Evolutionary conservation across 179 eudicot genomes (phyloP), one percentile per base, ranked within the genome.

Genomic region (Carnegiea gigantea): DNA sequence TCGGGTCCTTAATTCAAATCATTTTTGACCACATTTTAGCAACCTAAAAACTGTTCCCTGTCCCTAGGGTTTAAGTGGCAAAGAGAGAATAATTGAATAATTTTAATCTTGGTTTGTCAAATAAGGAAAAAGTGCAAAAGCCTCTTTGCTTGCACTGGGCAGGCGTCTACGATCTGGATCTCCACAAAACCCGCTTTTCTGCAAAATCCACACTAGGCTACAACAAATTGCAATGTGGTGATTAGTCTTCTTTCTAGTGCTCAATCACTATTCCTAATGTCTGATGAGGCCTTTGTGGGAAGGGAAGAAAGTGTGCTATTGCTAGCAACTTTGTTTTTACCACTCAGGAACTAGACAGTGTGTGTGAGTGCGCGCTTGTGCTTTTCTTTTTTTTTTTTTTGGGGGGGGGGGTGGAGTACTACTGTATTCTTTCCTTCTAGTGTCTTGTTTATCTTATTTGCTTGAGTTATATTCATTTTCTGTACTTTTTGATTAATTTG

Each of bases 401-500:
- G n/a, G 24, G 65, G 65, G 26, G 8, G 2, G 24, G 23, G 4
- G 65, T 21, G 24, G 26, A 5, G 65, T 10, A 21, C 8, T 1
- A 0, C 1, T 3, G 65, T 30, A 28, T 10, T 51, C 10, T n/a
- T 8, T 59, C 40, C 24, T 62, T 44, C 57, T 20, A 17, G 73
- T 48, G 20, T 72, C 20, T 60, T 51, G 36, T 54, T 7, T 38
- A 26, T 38, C 40, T 77, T 9, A 44, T 59, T 76, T 36, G 17
- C 40, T 70, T 57, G 33, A 80, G 76, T 23, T 44, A 9, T 18
- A 24, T 21, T 40, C n/a, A 15, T 33, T 72, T 65, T 23, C 76
- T 89, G n/a, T 28, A 23, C 5, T 15, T 82, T 53, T 0, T 48
- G 62, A 65, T 36, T 75, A 26, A 8, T 80, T 38, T 40, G 38